Evolutionary conservation across 2,329 filamentous ascomycete genomes (phyloP).

Genomic region (Plenodomus tracheiphilus): DNA sequence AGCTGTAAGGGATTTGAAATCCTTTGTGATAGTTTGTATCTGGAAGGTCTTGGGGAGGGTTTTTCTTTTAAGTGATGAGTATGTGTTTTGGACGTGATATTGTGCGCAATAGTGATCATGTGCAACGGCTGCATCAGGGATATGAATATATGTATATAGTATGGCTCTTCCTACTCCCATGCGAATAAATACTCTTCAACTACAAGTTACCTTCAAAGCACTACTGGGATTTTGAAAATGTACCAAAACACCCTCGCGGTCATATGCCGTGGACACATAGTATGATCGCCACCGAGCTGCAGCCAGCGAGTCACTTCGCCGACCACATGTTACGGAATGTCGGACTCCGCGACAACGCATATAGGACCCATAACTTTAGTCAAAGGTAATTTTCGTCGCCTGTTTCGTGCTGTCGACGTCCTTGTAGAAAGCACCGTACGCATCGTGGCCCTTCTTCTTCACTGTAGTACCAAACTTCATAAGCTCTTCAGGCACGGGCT

Average conservation of each 20-base stretch:
- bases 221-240: conserved; percentile 15
- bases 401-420: conserved; percentile 82
- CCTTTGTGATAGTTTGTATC: background rate
- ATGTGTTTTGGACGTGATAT: conserved; percentile 1
- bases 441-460: conserved; percentile 97
- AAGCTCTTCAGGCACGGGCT: conserved; percentile 85
- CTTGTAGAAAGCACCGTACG: conserved; percentile 95
- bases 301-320: conserved; percentile 20
- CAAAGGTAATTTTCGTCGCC: conserved; percentile 91
- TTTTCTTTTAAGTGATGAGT: too few relatives aligned
- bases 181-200: background rate
- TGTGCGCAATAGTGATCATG: background rate
- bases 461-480: conserved; percentile 97
- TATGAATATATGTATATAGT: background rate
- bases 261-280: conserved; percentile 11
- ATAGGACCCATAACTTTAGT: conserved; percentile 44
- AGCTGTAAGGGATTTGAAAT: background rate
- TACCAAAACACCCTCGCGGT: conserved; percentile 29
- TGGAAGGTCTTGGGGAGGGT: background rate
- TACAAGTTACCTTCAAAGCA: background rate
- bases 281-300: conserved; percentile 20
- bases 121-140: too few relatives aligned
- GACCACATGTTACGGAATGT: conserved; percentile 13
- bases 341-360: conserved; percentile 5
- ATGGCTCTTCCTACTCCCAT: background rate